Base-by-base conservation (phyloP, 345 rosid species). In the Moricandia moricandioides region DNA sequence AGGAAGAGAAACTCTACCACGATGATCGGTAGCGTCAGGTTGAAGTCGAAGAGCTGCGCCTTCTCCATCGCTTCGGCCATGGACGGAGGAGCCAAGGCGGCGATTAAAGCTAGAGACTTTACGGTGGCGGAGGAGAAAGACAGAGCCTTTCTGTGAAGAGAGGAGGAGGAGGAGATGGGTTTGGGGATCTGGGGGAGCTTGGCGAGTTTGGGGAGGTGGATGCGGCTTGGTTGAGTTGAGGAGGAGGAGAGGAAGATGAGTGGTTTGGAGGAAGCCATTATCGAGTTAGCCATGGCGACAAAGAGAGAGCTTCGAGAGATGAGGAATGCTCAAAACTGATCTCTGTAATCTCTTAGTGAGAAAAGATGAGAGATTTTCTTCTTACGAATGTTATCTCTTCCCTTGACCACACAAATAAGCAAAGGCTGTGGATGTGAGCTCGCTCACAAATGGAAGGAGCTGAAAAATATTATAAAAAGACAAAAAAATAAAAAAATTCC, bases 11-110 rank as follows among this genome's bases (percentile, higher is more conserved):
- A 94, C 79, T 94, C 89, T 9, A 30, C 93, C 81, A 85, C 85
- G 76, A 94, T 90, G 75, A 94, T 88, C 30, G 98, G 98, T 5
- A 94, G 88, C 16, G 97, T 94, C 2, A 94, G 76, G 82, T 94
- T 86, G 91, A 91, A 95, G 73, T 95, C 99, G 83, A 95, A 95
- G 52, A 95, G 97, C 11, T 89, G 84, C 0, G 97, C 99, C 9
- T 95, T 95, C 69, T 92, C 96, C 33, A 90, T 82, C 43, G 89
- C 96, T 14, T 10, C 97, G 2, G 99, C 97, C 13, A 95, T 71
- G 3, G 96, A 86, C 1, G 97, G 94, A 2, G 92, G 90, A n/a
- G 87, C 85, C 34, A 83, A 82, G 39, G 87, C 64, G 29, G 95
- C 89, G 47, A 86, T 64, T 77, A 89, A 74, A 55, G 91, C 88